Evolutionary conservation across 1,284 basidiomycete species (phyloP), one percentile per base, ranked within the genome.

Genomic region (Ganoderma leucocontextum): DNA sequence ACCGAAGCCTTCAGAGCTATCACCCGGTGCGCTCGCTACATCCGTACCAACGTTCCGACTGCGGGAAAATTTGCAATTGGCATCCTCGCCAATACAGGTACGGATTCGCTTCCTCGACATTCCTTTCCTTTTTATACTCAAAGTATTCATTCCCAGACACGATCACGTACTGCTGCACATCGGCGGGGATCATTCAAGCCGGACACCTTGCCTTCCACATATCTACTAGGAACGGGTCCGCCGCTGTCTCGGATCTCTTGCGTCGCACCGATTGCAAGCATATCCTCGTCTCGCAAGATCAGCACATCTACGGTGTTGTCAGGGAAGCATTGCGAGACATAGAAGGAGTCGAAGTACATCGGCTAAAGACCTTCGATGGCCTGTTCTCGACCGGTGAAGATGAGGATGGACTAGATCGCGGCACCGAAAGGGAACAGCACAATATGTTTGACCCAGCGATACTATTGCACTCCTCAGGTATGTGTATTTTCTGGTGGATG

Each of bases 151-250:
- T 19, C 39, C 58, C 13, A 80, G 80, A 82, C 57, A 68, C 75
- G 17, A 70, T 81, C 64, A 77, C 78, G 0, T 80, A 79, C 52
- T 63, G 68, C 73, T n/a, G 70, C 75, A 9, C 61, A 74, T 9
- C 74, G n/a, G 29, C 73, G 17, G 79, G 78, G 17, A 71, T 81
- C 13, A 61, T 72, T 33, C 68, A 53, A 9, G 67, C 71, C 2
- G 79, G 78, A 8, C 74, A 67, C 63, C 62, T 62, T 7, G 67
- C 72, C 1, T 83, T 84, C 70, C 77, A 78, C 0, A 76, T 84
- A 42, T 84, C 83, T 0, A 75, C 80, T 0, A 76, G 81, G 22
- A 84, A 84, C 68, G 82, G 81, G 2, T 68, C 78, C 8, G 68
- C 75, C 1, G 82, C 80, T 0, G 70, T 83, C 2, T 78, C 75